A percentile compares a stretch with the other conserved stretches of the same genome.
These are phyloP conservation scores for Alloteropsis semialata DNA, from an alignment of 176 grass and related monocot species.

Conservation along the genomic window DNA sequence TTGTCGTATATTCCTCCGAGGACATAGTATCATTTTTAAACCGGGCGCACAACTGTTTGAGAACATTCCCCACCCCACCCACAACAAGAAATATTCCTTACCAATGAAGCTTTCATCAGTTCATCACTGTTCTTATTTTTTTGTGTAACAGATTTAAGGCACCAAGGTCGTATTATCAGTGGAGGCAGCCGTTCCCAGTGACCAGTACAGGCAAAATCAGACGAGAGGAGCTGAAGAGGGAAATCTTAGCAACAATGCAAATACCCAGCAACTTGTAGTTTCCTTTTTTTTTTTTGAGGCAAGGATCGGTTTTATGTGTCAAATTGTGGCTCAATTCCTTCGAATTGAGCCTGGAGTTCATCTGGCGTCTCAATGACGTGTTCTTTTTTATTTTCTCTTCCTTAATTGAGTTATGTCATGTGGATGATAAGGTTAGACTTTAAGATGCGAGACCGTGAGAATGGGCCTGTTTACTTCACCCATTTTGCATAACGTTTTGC, in stretches of 20 bases:
- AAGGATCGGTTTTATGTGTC: background rate
- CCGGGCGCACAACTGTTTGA: background rate
- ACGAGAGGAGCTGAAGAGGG: constrained; percentile 65
- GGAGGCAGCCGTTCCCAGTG: constrained; percentile 64
- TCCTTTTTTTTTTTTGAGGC: background rate
- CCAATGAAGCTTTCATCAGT: background rate
- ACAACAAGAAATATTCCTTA: background rate
- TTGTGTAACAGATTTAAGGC: constrained; percentile 71
- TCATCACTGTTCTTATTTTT: background rate
- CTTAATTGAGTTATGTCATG: background rate
- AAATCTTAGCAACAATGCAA: constrained; percentile 51
- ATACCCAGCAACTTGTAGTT: constrained; percentile 58
- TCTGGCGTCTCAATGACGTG: background rate
- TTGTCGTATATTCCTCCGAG: background rate
- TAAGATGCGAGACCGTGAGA: background rate
- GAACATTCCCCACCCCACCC: background rate
- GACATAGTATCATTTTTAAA: background rate
- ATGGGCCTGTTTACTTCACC: no score
- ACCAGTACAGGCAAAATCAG: constrained; percentile 85
- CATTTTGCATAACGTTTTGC: no score
- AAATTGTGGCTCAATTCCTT: background rate
- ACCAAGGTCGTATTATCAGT: constrained; percentile 57
- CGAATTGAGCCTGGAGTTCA: background rate
- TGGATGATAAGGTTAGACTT: background rate
- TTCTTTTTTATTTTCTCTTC: background rate